Conservation (phyloP, 495 filamentous ascomycete genomes). For the Niebla homalea region DNA sequence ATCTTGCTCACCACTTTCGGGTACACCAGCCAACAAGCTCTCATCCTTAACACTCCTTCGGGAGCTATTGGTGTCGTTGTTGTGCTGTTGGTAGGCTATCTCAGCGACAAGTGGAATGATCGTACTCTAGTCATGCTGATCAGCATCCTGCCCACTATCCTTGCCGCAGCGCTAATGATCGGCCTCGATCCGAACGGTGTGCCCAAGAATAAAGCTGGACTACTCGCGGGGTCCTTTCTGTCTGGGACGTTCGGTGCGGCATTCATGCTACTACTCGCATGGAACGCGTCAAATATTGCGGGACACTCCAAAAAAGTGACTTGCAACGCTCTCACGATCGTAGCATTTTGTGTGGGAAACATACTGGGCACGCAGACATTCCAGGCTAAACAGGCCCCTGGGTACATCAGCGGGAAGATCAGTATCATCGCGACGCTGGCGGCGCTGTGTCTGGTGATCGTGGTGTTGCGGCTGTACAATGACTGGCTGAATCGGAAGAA, state of each 20-base stretch:
- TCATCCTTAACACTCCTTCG: slow-evolving; percentile 18
- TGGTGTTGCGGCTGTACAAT: slow-evolving; percentile 21
- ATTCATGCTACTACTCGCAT: slow-evolving; percentile 22
- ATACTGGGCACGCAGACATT: slow-evolving; percentile 50
- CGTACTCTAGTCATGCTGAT: slow-evolving; percentile 21
- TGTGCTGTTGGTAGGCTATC: slow-evolving; percentile 18
- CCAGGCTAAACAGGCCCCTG: slow-evolving; percentile 33
- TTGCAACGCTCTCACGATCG: slow-evolving; percentile 26
- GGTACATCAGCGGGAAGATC: slow-evolving; percentile 23
- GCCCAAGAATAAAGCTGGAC: slow-evolving; percentile 22
- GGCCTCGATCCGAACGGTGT: slow-evolving; percentile 22
- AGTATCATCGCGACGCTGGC: slow-evolving; percentile 22
- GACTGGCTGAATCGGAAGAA: slow-evolving; percentile 22
- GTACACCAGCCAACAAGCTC: slow-evolving; percentile 20
- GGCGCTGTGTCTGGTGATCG: slow-evolving; percentile 18
- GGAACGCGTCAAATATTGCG: slow-evolving; percentile 21
- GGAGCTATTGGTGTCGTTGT: slow-evolving; percentile 20
- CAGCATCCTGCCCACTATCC: slow-evolving; percentile 23
- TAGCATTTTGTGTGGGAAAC: slow-evolving; percentile 38
- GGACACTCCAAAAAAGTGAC: slow-evolving; percentile 23
- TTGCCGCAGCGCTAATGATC: slow-evolving; percentile 25
- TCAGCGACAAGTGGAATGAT: slow-evolving; percentile 22
- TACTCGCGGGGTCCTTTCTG: slow-evolving; percentile 23
- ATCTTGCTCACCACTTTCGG: slow-evolving; percentile 36
- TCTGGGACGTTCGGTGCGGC: slow-evolving; percentile 21